Evolutionary conservation across 2,329 filamentous ascomycete genomes (phyloP), one percentile per base, ranked within the genome.

Genomic region (Neonectria coccinea): DNA sequence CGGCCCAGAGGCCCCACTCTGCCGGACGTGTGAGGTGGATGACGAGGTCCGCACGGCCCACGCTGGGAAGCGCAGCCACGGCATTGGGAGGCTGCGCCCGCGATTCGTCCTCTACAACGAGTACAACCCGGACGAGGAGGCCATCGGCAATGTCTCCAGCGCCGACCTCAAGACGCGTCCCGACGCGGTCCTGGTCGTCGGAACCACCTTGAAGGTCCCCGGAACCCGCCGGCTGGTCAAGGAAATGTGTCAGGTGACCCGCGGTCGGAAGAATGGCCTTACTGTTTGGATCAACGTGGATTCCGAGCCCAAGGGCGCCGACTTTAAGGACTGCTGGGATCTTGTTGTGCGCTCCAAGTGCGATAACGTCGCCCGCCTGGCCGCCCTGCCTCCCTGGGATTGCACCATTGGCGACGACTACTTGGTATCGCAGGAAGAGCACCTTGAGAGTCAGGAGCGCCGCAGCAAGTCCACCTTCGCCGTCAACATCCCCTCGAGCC

Each of bases 31-130:
- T 78, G 86, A 89, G 56, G 88, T 87, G 66, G 88, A 89, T 62
- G 95, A 99, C 75, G 80, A 88, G 62, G 87, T 94, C 52, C 92
- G 96, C 73, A 92, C 91, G 16, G 85, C 86, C 5, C 84, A 89
- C 67, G 92, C 90, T 12, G 94, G 94, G 53, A 95, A 97, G 80
- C 89, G 96, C 64, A 97, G 94, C 75, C 96, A 97, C 75, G 96
- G 96, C 1, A 92, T 99, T 72, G 96, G 96, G 45, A 89, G 92
- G 66, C 82, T 99, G 67, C 89, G 96, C 22, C 96, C 96, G 22
- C 89, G 96, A 62, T 97, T 99, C 83, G 95, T 98, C 5, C 86
- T 99, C 10, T 99, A 99, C 82, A 97, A 98, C 77, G 96, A 99
- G 78, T 91, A 93, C 77, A 97, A 98, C 76, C 96, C 96, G 0